Percentiles rank a stretch among this genome's conserved stretches.
Evolutionary conservation across 306 rosid species (phyloP).

Genomic region (Dalbergia cultrata): DNA sequence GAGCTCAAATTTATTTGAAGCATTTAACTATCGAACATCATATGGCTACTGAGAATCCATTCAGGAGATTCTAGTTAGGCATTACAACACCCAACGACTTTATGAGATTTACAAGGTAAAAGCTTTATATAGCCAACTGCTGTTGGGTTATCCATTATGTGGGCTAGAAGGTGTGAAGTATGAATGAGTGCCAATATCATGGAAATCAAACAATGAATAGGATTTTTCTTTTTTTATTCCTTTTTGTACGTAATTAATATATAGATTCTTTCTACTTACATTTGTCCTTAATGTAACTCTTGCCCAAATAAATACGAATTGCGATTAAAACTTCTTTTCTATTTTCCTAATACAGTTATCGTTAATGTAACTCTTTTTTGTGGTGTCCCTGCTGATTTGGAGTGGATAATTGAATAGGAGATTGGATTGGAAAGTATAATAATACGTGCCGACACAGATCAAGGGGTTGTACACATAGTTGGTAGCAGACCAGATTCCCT

Average conservation of each 20-base stretch:
- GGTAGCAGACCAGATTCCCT: conserved; percentile 79
- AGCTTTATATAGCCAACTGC: conserved; percentile 5
- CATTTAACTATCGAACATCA: conserved; percentile 83
- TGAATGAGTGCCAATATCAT: too few relatives aligned
- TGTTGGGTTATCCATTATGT: background rate
- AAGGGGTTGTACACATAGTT: conserved; percentile 74
- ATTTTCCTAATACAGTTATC: too few relatives aligned
- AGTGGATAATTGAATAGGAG: conserved; percentile 80
- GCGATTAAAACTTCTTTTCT: background rate
- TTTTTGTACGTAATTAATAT: too few relatives aligned
- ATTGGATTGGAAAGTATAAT: conserved; percentile 78
- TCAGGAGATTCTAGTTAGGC: conserved; percentile 78
- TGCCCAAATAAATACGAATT: conserved; percentile 9
- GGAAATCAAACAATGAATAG: too few relatives aligned
- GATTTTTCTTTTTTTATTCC: too few relatives aligned
- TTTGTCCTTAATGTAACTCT: conserved; percentile 4
- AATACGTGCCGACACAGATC: conserved; percentile 63
- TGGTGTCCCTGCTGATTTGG: conserved; percentile 71
- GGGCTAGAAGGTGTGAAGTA: conserved; percentile 4
- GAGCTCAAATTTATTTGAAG: conserved; percentile 89
- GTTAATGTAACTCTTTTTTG: conserved; percentile 37
- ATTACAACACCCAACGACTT: conserved; percentile 87
- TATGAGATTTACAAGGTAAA: conserved; percentile 92
- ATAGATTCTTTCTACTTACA: background rate
- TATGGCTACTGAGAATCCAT: conserved; percentile 89